These are phyloP conservation scores for Hyparrhenia diplandra DNA, from an alignment of 176 grass and related monocot species.

Conservation along the genomic window DNA sequence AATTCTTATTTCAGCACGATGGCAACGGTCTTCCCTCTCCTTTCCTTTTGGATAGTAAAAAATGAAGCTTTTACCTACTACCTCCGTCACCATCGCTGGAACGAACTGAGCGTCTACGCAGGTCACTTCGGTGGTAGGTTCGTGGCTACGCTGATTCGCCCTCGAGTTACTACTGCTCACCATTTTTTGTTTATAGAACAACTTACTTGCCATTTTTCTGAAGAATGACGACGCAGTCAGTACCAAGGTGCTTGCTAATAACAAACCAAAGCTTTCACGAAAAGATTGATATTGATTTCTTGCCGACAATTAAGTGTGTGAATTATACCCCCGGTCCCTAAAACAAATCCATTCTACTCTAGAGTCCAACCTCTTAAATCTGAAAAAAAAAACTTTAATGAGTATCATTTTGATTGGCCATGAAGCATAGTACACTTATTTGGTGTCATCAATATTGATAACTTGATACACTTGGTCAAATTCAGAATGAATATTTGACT, in stretches of 20 bases:
- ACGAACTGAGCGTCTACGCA: not conserved
- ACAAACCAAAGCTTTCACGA: not conserved
- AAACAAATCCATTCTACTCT: not conserved
- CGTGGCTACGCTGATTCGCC: not conserved
- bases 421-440: not conserved
- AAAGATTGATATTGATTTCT: not conserved
- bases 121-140: constrained; percentile 12
- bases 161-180: not conserved
- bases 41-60: constrained; percentile 1
- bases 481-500: not conserved
- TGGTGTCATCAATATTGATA: not conserved
- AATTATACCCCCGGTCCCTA: not conserved
- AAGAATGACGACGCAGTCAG: not conserved
- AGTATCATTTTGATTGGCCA: not conserved
- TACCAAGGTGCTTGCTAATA: not conserved
- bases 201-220: not conserved
- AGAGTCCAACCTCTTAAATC: not conserved
- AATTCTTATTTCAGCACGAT: not conserved
- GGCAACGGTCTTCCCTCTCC: not conserved
- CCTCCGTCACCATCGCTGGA: not conserved
- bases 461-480: too few relatives aligned
- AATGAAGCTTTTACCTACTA: not conserved
- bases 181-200: not conserved
- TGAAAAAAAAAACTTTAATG: not conserved
- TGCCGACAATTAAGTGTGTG: not conserved